Conservation (phyloP, 495 filamentous ascomycete species). For the Podospora comata region DNA sequence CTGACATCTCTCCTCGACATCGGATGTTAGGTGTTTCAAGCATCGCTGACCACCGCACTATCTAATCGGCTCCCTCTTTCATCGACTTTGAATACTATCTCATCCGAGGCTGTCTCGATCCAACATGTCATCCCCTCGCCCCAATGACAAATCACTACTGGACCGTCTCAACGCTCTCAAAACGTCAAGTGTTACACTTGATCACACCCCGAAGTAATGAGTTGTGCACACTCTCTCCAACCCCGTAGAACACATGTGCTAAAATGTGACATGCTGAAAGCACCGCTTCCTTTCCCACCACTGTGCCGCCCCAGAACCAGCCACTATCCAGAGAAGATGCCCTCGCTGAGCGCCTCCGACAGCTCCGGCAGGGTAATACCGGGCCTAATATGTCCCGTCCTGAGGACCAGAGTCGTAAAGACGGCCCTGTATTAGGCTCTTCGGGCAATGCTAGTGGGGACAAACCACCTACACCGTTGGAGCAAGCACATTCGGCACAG, state of each 20-base stretch:
- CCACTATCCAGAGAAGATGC: constrained; percentile 42
- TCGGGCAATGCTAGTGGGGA: neutral
- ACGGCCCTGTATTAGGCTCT: neutral
- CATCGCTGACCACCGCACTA: neutral
- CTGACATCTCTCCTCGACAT: neutral
- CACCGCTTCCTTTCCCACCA: constrained; percentile 2
- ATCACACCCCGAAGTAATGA: constrained; percentile 35
- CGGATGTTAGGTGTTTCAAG: constrained; percentile 1
- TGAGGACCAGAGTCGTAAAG: neutral
- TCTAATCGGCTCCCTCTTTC: constrained; percentile 4
- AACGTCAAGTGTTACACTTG: constrained; percentile 36
- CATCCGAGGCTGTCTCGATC: neutral
- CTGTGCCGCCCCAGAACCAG: constrained; percentile 2
- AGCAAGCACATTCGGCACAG: neutral
- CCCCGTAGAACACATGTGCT: neutral
- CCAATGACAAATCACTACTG: constrained; percentile 78
- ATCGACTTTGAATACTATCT: neutral
- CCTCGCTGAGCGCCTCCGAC: constrained; percentile 42
- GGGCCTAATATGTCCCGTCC: constrained; percentile 14
- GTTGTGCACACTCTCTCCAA: constrained; percentile 4
- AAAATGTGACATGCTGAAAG: constrained; percentile 18
- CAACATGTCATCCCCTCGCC: constrained; percentile 1
- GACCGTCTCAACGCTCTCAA: constrained; percentile 78
- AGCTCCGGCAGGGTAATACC: constrained; percentile 30
- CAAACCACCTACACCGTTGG: neutral